A percentile compares a stretch with the other conserved stretches of the same genome.
Evolutionary conservation across 2,329 filamentous ascomycete genomes (phyloP).

Genomic region (Xylariaceae sp.): DNA sequence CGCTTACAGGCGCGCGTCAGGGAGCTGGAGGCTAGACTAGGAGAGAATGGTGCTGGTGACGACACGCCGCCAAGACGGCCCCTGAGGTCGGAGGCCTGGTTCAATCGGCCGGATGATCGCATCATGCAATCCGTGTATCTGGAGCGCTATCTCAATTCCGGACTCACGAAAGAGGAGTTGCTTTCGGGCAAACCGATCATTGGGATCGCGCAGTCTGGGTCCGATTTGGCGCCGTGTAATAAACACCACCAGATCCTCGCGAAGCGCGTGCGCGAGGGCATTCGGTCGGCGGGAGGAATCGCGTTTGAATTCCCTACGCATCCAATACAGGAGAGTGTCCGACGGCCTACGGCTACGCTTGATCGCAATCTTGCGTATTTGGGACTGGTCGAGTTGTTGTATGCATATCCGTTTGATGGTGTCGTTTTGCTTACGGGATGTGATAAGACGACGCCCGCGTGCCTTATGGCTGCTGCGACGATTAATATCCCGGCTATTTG

Average conservation of each 20-base stretch:
- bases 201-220: constrained; percentile 48
- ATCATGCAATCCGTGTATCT: constrained; percentile 44
- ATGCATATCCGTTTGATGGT: constrained; percentile 45
- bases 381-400: constrained; percentile 43
- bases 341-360: constrained; percentile 44
- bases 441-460: constrained; percentile 49
- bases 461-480: constrained; percentile 47
- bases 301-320: constrained; percentile 49
- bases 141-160: constrained; percentile 47
- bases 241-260: constrained; percentile 44
- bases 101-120: constrained; percentile 38
- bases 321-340: constrained; percentile 45
- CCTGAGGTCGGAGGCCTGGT: constrained; percentile 34
- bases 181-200: constrained; percentile 46
- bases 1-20: constrained; percentile 20
- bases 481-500: constrained; percentile 48
- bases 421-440: constrained; percentile 48
- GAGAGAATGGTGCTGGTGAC: too few species aligned
- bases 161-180: constrained; percentile 44
- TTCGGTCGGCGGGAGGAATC: constrained; percentile 44
- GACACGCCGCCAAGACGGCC: constrained; percentile 2
- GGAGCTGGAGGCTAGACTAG: constrained; percentile 24
- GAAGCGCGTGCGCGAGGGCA: constrained; percentile 46
- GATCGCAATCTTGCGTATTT: constrained; percentile 47
- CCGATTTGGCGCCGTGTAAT: constrained; percentile 47